Base-by-base conservation (phyloP, 2,329 filamentous ascomycete species). In the Leptographium wingfieldii region DNA sequence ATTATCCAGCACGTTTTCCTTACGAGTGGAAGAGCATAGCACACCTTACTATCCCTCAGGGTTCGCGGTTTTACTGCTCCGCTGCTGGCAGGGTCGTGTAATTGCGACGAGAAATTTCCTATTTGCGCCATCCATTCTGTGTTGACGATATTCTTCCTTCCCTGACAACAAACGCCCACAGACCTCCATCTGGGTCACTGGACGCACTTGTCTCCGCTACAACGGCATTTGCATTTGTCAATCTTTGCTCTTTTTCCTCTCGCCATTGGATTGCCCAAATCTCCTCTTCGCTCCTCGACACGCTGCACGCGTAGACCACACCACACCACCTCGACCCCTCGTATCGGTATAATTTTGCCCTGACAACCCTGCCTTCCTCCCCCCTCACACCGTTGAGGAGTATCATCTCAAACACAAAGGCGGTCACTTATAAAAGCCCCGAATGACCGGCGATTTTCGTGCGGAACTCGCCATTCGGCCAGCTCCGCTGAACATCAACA, bases 391-490 rank as follows among this genome's bases (percentile, higher is more conserved):
- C 40, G 38, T 51, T 53, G 31, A 55, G 49, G 58, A 49, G 54
- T 31, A 31, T 38, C 31, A 33, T 51, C 43, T 48, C 29, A 12
- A 31, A 40, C n/a, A 43, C 33, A 27, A 55, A 33, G 6, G 19
- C 16, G 25, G 12, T 27, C 27, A 35, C 48, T 59, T 27, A 40
- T 14, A 55, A 14, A 35, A 49, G n/a, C 19, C 49, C 38, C 58
- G 57, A 35, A 66, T 66, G 65, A 61, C 65, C 38, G 63, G 58
- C 60, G 60, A 63, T 63, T 40, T 66, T 29, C 62, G 58, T 19
- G 59, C 63, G 60, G 65, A 66, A 53, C 64, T 66, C n/a, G 65
- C 65, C 65, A 63, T 66, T 58, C 62, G 65, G 65, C 63, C 64
- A 60, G 64, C 61, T 63, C 64, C 63, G 60, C 46, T 53, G 12